Conservation (phyloP, 257 asterid species). For the Ehretia macrophylla region DNA sequence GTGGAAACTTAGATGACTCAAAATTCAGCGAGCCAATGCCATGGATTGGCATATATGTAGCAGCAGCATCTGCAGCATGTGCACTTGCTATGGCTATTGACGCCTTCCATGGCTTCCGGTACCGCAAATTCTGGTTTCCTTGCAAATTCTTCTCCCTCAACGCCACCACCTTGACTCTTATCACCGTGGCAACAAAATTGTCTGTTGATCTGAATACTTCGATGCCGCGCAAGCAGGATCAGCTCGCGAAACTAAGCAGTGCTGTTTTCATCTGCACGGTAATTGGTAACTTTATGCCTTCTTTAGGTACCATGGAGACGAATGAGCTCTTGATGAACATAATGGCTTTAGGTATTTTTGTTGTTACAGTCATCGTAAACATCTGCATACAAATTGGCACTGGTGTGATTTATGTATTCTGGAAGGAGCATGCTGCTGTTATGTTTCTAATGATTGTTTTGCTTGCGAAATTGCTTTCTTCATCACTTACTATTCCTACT, state of each 20-base stretch:
- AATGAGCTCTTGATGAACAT: constrained; percentile 63
- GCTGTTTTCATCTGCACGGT: constrained; percentile 50
- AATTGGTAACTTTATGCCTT: constrained; percentile 71
- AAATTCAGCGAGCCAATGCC: constrained; percentile 32
- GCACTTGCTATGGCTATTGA: constrained; percentile 24
- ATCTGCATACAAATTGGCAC: constrained; percentile 63
- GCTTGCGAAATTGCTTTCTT: constrained; percentile 40
- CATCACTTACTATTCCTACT: constrained; percentile 52
- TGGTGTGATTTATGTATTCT: constrained; percentile 62
- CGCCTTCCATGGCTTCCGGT: constrained; percentile 12
- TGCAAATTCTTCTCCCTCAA: constrained; percentile 72
- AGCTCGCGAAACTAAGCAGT: constrained; percentile 70
- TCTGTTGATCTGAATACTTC: constrained; percentile 74
- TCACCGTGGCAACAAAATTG: constrained; percentile 62
- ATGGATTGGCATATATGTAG: constrained; percentile 30
- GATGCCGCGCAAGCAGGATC: constrained; percentile 72
- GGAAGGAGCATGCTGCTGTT: constrained; percentile 40
- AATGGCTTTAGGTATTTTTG: constrained; percentile 62
- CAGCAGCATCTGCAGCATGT: constrained; percentile 20
- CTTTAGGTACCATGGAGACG: constrained; percentile 55
- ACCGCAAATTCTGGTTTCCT: constrained; percentile 33
- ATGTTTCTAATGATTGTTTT: constrained; percentile 51
- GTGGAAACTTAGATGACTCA: constrained; percentile 24
- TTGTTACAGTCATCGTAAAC: constrained; percentile 54
- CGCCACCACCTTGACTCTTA: constrained; percentile 66